phyloP scores from a whole-genome alignment of 331 rosid species.

The Quercus tomentella region DNA sequence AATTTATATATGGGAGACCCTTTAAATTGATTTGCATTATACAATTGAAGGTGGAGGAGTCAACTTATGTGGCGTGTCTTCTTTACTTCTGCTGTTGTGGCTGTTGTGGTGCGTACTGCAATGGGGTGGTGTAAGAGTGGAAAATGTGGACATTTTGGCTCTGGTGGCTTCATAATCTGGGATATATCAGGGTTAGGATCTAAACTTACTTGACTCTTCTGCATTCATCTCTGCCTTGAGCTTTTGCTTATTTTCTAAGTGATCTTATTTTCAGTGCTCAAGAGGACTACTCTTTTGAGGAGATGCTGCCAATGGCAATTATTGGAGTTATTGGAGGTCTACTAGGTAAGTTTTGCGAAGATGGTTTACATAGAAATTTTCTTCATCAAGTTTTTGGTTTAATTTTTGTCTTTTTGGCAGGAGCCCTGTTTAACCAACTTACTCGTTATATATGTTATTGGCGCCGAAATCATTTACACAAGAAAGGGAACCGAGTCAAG shows the following conservation, averaged over 20 bases:
- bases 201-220: conserved; percentile 17
- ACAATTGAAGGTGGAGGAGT: conserved; percentile 88
- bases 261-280: conserved; percentile 68
- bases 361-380: neutral
- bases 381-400: conserved; percentile 5
- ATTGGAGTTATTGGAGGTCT: conserved; percentile 97
- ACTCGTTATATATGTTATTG: conserved; percentile 71
- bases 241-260: conserved; percentile 36
- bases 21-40: neutral
- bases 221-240: conserved; percentile 1
- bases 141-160: conserved; percentile 97
- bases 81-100: conserved; percentile 95
- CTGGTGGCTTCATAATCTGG: conserved; percentile 99
- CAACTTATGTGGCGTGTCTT: conserved; percentile 99
- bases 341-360: conserved; percentile 48
- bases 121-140: conserved; percentile 99
- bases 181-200: conserved; percentile 87
- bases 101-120: conserved; percentile 93
- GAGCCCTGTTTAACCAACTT: conserved; percentile 92
- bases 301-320: conserved; percentile 90
- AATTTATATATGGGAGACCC: neutral
- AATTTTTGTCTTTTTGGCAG: conserved; percentile 30
- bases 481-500: conserved; percentile 89
- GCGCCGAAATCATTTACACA: conserved; percentile 91
- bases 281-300: conserved; percentile 95